These are phyloP conservation scores for Malbranchea zuffiana DNA, from an alignment of 2,329 filamentous ascomycete genomes.

Conservation along the genomic window DNA sequence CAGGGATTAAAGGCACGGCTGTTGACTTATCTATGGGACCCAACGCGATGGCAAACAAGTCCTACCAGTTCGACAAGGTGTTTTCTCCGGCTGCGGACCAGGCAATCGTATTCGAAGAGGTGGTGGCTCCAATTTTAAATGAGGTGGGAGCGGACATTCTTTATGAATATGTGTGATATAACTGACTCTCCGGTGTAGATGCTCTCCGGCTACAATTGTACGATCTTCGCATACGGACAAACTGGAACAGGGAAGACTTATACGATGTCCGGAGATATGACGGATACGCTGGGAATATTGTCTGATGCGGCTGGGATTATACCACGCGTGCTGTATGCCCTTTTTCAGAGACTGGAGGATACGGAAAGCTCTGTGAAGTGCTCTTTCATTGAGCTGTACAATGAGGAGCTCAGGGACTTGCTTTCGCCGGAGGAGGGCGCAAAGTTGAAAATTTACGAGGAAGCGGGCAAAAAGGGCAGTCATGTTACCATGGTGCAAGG, in stretches of 20 bases:
- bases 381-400: constrained; percentile 97
- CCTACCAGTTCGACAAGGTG: constrained; percentile 93
- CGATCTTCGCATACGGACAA: constrained; percentile 96
- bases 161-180: background rate
- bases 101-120: constrained; percentile 86
- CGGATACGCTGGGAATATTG: constrained; percentile 68
- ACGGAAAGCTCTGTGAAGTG: constrained; percentile 86
- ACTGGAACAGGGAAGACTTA: constrained; percentile 98
- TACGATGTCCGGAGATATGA: constrained; percentile 98
- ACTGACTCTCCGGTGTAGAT: constrained; percentile 47
- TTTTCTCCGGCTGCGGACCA: constrained; percentile 94
- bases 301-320: constrained; percentile 93
- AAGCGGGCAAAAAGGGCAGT: constrained; percentile 64
- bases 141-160: constrained; percentile 51
- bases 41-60: constrained; percentile 86
- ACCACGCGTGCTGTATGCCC: constrained; percentile 72
- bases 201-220: constrained; percentile 90
- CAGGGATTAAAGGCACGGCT: constrained; percentile 73
- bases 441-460: constrained; percentile 94
- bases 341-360: constrained; percentile 78
- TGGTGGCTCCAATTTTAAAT: constrained; percentile 82
- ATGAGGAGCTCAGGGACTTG: constrained; percentile 88
- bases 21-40: constrained; percentile 87
- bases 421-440: constrained; percentile 67
- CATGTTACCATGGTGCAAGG: constrained; percentile 76